Percentiles rank a stretch among this genome's conserved stretches.
Conservation (phyloP, 345 rosid species). For the Eutrema heterophyllum region DNA sequence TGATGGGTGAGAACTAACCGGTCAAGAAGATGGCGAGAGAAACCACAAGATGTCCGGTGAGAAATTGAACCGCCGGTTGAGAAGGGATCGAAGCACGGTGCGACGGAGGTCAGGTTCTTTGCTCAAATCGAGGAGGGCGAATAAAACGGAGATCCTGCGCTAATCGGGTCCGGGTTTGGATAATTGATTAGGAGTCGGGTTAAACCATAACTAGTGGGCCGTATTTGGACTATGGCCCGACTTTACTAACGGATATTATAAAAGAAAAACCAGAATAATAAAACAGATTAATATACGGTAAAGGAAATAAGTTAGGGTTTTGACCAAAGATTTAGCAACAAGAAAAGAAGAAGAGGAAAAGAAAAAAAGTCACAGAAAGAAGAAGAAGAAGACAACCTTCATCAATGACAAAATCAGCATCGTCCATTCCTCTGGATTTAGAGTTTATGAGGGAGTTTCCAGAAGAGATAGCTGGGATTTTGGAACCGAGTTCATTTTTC, state of each 20-base stretch:
- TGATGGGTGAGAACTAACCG: constrained; percentile 25
- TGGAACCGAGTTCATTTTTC: no score
- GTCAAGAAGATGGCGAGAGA: constrained; percentile 2
- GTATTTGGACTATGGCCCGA: background rate
- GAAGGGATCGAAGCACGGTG: constrained; percentile 19
- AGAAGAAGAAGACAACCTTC: no score
- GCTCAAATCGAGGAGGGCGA: constrained; percentile 19
- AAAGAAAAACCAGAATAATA: no score
- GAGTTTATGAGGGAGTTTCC: no score
- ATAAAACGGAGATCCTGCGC: constrained; percentile 20
- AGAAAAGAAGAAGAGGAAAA: no score
- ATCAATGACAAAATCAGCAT: no score
- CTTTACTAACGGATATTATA: background rate
- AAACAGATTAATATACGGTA: no score
- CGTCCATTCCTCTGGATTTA: no score
- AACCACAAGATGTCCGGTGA: background rate
- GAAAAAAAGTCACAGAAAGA: no score
- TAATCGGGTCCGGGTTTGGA: constrained; percentile 17
- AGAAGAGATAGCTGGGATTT: no score
- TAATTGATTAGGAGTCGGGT: background rate
- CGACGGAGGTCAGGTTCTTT: constrained; percentile 13
- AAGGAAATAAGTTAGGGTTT: no score
- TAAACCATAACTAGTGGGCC: constrained; percentile 4
- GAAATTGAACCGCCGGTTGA: constrained; percentile 2
- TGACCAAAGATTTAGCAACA: no score